Conservation (phyloP, 1,284 basidiomycete genomes). For the Boletus hoseneyae region DNA sequence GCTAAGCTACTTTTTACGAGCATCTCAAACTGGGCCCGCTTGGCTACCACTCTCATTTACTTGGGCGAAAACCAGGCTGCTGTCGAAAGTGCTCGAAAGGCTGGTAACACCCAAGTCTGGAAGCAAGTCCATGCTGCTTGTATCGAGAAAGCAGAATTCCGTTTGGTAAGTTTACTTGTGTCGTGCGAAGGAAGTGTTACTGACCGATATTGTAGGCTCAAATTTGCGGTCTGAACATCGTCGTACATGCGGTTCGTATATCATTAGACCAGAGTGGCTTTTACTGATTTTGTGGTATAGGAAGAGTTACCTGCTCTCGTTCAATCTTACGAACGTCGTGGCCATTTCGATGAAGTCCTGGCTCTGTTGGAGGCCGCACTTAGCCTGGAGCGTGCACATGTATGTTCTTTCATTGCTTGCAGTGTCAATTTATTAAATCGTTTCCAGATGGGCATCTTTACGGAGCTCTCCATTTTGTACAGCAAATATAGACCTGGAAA, state of each 20-base stretch:
- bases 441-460: constrained; percentile 82
- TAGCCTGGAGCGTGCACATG: constrained; percentile 93
- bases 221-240: constrained; percentile 96
- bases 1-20: constrained; percentile 94
- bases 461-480: constrained; percentile 91
- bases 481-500: constrained; percentile 97
- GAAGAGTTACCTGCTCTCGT: constrained; percentile 88
- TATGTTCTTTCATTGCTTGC: constrained; percentile 39
- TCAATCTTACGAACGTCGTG: constrained; percentile 85
- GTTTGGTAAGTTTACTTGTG: constrained; percentile 50
- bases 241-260: constrained; percentile 78
- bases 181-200: background rate
- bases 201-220: constrained; percentile 59
- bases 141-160: constrained; percentile 96
- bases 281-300: constrained; percentile 32
- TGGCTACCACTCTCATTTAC: constrained; percentile 98
- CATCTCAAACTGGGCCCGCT: constrained; percentile 97
- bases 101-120: constrained; percentile 99
- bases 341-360: constrained; percentile 95
- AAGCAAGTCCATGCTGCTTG: constrained; percentile 99
- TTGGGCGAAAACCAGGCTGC: constrained; percentile 97
- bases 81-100: constrained; percentile 97
- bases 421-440: constrained; percentile 13
- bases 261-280: background rate
- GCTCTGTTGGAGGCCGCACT: constrained; percentile 90